A percentile compares a stretch with the other conserved stretches of the same genome.
phyloP scores from a whole-genome alignment of 495 filamentous ascomycete species.

The Evernia prunastri region DNA sequence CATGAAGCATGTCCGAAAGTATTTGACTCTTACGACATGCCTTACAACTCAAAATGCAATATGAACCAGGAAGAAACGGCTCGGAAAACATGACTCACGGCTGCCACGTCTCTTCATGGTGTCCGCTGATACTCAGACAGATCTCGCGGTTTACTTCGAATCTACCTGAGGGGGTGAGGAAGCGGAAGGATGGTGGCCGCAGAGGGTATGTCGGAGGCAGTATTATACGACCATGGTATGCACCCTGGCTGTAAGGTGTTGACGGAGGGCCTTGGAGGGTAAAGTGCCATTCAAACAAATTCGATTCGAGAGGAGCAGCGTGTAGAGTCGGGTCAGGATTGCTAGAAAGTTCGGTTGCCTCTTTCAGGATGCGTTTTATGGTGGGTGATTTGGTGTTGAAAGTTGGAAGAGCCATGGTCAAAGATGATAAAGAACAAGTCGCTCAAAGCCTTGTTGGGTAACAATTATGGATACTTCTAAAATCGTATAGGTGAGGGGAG shows the following conservation, averaged over 20 bases:
- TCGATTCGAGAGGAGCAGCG: constrained; percentile 72
- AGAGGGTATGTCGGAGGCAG: constrained; percentile 85
- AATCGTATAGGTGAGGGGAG: too few species aligned
- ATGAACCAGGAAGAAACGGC: too few species aligned
- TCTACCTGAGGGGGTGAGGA: constrained; percentile 82
- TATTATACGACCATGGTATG: constrained; percentile 94
- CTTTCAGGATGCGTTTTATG: constrained; percentile 73
- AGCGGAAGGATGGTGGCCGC: constrained; percentile 86
- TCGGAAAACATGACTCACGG: too few species aligned
- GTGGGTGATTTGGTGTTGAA: constrained; percentile 76
- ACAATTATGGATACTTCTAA: too few species aligned
- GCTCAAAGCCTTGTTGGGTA: neutral
- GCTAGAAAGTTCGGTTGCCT: constrained; percentile 74
- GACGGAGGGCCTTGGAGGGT: constrained; percentile 84
- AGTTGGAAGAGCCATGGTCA: constrained; percentile 26
- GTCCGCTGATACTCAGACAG: constrained; percentile 84
- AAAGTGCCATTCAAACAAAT: constrained; percentile 99
- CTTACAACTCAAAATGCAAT: too few species aligned
- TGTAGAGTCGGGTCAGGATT: constrained; percentile 49
- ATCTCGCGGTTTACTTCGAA: constrained; percentile 98
- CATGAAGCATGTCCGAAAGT: too few species aligned
- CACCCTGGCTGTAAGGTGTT: constrained; percentile 66
- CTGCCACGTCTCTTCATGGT: constrained; percentile 98
- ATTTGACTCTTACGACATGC: too few species aligned
- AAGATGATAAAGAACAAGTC: too few species aligned